Evolutionary conservation across 2,329 filamentous ascomycete genomes (phyloP), one percentile per base, ranked within the genome.

Genomic region (Graphium sp.): DNA sequence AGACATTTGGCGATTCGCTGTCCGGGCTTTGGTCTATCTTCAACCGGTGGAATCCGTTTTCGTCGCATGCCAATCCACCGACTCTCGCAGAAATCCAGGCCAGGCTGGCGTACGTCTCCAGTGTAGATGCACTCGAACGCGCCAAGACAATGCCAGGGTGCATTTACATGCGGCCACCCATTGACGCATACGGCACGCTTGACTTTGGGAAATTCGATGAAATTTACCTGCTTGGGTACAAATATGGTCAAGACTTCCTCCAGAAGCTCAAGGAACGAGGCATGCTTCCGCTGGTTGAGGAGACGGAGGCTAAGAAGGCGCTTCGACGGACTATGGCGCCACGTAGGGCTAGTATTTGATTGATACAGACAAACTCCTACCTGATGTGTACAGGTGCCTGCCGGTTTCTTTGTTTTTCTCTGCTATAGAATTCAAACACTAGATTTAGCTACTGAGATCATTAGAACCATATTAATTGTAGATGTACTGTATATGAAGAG

Each of bases 121-220:
- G 80, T 31, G 83, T 94, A 9, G 89, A 95, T 48, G 89, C 89
- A 16, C 62, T 98, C 16, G 89, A 98, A 51, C 68, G 85, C 21
- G 89, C 89, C 15, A 98, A 98, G 61, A 77, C 65, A 5, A 87
- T 79, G 44, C 73, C 83, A 1, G 89, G 89, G 0, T 95, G 87
- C 50, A 63, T 92, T 29, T 98, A 98, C 50, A 92, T 98, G 82
- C 71, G 89, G 1, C 91, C 91, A 5, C 89, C 89, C 0, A 79
- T 98, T 36, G 89, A 95, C 45, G 66, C 71, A 2, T 98, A 93
- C 41, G 89, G 85, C 5, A 98, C 89, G 2, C 58, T 98, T 18
- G 89, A 98, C 33, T 98, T 98, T 58, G 81, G 74, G 35, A 94
- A 92, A 50, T 98, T 98, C 50, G 87, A 95, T 43, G 91, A 98